Base-by-base conservation (phyloP, 2,329 filamentous ascomycete genomes). In the Mycocentrospora acerina region DNA sequence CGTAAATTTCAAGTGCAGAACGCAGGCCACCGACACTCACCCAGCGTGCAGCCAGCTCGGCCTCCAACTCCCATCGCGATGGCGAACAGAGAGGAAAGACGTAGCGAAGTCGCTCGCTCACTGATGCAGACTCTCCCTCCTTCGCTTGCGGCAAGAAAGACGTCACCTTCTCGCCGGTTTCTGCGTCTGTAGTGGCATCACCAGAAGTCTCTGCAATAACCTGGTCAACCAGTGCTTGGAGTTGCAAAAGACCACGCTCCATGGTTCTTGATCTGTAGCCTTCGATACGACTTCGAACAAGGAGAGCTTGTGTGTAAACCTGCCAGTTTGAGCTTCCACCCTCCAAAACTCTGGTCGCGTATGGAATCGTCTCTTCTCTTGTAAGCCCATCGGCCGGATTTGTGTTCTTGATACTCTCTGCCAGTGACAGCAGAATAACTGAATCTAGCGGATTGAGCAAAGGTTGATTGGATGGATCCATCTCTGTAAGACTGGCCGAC, bases 291-390 rank as follows among this genome's bases (percentile, higher is more conserved):
- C 88, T 95, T 29, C 93, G 80, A 2, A 97, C 87, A 0, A 98
- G 76, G 7, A 98, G 74, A 0, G 90, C 93, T 62, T 97, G 90
- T 0, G 93, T 96, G 63, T 97, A 97, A 24, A 96, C 85, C 65
- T 97, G 93, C 93, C 93, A 98, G 66, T 97, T 98, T 1, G 89
- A 91, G 30, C 86, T 86, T 53, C 91, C 90, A 44, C 93, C 90
- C 7, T 86, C 80, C 2, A 98, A 76, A 0, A 97, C 93, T 27
- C 93, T 82, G 2, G 84, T 85, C 1, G 93, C 93, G 62, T 91
- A 98, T 0, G 93, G 93, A 1, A 95, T 70, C 4, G 95, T 91
- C 62, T 97, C 89, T 68, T 97, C 90, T n/a, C 90, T 79, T 0
- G 90, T 97, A 1, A 98, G 74, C 0, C 87, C 85, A 62, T 97